phyloP scores from a whole-genome alignment of 129 eudicot species.

The Chrysanthemum makinoi region DNA sequence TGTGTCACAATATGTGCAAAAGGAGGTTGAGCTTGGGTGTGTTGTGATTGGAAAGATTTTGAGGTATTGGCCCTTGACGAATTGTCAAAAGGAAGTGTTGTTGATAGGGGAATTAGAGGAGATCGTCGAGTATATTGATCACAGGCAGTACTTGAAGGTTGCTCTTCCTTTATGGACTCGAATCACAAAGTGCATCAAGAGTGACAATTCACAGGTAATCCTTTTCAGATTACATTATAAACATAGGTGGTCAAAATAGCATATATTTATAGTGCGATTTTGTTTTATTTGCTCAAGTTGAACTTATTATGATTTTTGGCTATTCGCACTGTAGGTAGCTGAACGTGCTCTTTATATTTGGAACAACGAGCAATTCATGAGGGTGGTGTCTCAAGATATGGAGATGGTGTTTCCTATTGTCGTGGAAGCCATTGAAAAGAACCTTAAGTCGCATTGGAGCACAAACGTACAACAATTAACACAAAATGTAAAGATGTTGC shows the following conservation, averaged over 20 bases:
- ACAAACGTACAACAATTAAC: conserved; percentile 55
- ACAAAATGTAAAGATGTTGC: conserved; percentile 56
- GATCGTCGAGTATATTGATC: conserved; percentile 55
- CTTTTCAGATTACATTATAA: no score
- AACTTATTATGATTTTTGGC: background rate
- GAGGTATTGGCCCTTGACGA: conserved; percentile 68
- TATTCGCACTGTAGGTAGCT: conserved; percentile 48
- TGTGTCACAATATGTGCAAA: conserved; percentile 65
- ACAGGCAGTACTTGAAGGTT: conserved; percentile 35
- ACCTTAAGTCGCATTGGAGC: conserved; percentile 64
- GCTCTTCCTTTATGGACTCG: conserved; percentile 55
- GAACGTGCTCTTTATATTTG: conserved; percentile 69
- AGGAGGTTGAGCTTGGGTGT: conserved; percentile 61
- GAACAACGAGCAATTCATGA: conserved; percentile 68
- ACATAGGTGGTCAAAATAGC: no score
- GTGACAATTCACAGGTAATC: conserved; percentile 67
- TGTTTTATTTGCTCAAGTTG: background rate
- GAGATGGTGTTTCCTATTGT: conserved; percentile 59
- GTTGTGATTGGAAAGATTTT: conserved; percentile 50
- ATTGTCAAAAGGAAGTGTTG: conserved; percentile 69
- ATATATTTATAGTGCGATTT: no score
- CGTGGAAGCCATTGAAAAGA: conserved; percentile 63
- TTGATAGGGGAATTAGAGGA: conserved; percentile 70
- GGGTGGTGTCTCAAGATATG: conserved; percentile 52
- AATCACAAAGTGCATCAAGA: conserved; percentile 60